Evolutionary conservation across 1,284 basidiomycete species (phyloP).

Genomic region (Mrakiaceae sp.): DNA sequence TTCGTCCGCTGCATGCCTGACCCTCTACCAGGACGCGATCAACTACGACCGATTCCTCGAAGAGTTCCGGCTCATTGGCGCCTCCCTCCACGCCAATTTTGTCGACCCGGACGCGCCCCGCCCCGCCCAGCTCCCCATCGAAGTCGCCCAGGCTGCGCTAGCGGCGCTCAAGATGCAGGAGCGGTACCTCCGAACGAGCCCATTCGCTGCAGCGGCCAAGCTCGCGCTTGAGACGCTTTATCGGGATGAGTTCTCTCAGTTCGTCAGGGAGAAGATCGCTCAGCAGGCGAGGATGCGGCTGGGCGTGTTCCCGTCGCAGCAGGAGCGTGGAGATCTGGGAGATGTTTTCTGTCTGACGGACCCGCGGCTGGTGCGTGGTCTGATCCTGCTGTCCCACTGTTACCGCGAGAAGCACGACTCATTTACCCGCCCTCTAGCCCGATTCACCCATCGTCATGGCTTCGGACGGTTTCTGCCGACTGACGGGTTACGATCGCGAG

Average conservation of each 20-base stretch:
- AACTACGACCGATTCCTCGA: neutral
- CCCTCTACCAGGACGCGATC: neutral
- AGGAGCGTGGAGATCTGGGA: constrained; percentile 20
- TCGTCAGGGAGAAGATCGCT: constrained; percentile 20
- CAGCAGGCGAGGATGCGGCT: constrained; percentile 20
- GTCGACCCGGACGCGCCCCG: neutral
- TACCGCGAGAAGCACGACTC: neutral
- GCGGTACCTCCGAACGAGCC: neutral
- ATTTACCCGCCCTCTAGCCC: neutral
- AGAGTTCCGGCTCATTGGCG: neutral
- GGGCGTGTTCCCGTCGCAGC: constrained; percentile 15
- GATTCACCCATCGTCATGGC: neutral
- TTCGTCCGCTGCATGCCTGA: neutral
- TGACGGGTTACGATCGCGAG: neutral
- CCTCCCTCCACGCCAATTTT: neutral
- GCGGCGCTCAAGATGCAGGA: neutral
- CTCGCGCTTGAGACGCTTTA: constrained; percentile 18
- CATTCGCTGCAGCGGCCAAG: neutral
- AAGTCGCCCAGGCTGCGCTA: neutral
- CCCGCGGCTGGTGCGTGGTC: constrained; percentile 21
- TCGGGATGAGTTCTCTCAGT: constrained; percentile 19
- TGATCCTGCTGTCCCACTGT: neutral
- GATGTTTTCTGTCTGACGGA: constrained; percentile 23
- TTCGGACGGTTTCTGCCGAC: neutral
- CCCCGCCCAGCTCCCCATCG: neutral